Base-by-base conservation (phyloP, 2,329 filamentous ascomycete species). In the Rutstroemia sp. region DNA sequence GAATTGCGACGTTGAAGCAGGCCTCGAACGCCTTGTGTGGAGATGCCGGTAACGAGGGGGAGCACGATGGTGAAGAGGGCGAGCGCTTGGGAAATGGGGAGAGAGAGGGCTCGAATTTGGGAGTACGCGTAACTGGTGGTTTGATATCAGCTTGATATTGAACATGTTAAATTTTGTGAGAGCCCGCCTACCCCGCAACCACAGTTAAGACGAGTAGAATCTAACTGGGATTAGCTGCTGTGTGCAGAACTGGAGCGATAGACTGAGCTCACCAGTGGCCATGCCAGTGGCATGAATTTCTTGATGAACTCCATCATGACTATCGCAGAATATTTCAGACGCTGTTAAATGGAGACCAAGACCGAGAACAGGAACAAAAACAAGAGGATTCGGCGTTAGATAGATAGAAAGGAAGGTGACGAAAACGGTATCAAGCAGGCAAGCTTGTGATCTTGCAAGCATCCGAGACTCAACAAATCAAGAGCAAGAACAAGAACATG, bases 1-100 rank as follows among this genome's bases (percentile, higher is more conserved):
- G 59, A 60, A 7, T 61, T 58, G 1, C 61, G 56, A 55, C 61
- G 60, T 38, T 57, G 55, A 16, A 67, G 56, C 1, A 68, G 42
- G 25, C 58, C 59, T 39, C 51, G 54, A 4, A 61, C 59, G 10
- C 60, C 59, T 57, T 62, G 63, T 25, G 62, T 63, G 4, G 67
- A 66, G n/a, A 68, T 51, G 21, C 61, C 64, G 4, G 65, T 65
- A 27, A 67, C 63, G 25, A 68, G 37, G 1, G 68, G 68, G 2
- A 70, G 61, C 16, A 68, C 51, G 6, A 68, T 49, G 1, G 67
- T 65, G 39, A 67, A 64, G 1, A 68, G 56, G 2, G 61, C 64
- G 3, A 68, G 64, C 10, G 64, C 62, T 60, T 64, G 57, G 8
- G 68, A 61, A 1, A 69, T 66, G 7, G 67, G 67, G 10, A 70